Base-by-base conservation (phyloP, 2,329 filamentous ascomycete species). In the Fusarium sp. region DNA sequence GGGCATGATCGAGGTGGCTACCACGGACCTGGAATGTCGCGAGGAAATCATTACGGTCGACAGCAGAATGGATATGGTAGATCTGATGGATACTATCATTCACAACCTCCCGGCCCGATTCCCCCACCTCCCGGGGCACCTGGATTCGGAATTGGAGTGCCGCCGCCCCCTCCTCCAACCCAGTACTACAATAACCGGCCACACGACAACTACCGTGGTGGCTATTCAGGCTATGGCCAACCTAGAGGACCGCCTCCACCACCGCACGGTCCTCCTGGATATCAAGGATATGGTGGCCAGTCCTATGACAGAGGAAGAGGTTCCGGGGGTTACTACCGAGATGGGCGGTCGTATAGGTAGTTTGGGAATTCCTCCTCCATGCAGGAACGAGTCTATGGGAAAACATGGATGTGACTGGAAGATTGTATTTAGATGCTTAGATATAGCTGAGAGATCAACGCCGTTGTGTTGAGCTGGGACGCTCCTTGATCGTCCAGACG, bases 91-190 rank as follows among this genome's bases (percentile, higher is more conserved):
- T 59, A 70, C 36, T 65, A 63, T n/a, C 54, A 54, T 47, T 57
- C 59, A 27, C 65, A 52, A 40, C 58, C 43, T 27, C 65, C 41
- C 40, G 48, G 61, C 18, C 47, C 73, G 66, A 73, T 56, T 62
- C 77, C 78, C 28, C 78, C 78, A 18, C 77, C 77, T 7, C 78
- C 78, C 43, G 78, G 78, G 9, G 75, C 70, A 4, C 72, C 76
- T 13, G 78, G 78, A 6, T 79, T 79, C 36, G 78, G 78, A 4
- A 73, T 78, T n/a, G 78, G 78, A n/a, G 71, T 77, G 11, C 78
- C 78, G 23, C 78, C 78, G 16, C 78, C 78, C 6, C 78, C 78
- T 44, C 77, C 77, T 30, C 62, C 74, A 43, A 40, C 62, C 15
- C 62, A 73, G 31, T 68, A 74, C 52, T 71, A 76, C 56, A 73